Conservation (phyloP, 176 grass and related monocot genomes). For the Ensete glaucum region DNA sequence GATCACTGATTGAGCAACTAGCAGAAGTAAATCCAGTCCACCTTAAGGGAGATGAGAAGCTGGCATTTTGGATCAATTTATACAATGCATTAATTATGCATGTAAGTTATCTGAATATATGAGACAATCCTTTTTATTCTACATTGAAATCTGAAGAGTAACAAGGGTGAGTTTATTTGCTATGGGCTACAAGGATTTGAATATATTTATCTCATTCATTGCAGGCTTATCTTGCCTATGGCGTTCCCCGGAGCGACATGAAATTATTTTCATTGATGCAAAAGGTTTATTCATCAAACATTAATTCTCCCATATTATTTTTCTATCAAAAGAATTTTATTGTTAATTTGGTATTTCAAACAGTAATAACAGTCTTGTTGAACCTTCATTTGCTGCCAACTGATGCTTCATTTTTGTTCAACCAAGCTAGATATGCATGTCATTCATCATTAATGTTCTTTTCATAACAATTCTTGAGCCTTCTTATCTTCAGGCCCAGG, state of each 20-base stretch:
- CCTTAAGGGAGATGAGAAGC: conserved; percentile 48
- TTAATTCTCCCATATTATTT: neutral
- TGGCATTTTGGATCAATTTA: conserved; percentile 97
- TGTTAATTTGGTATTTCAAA: no score
- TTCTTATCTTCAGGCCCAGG: no score
- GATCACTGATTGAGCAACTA: conserved; percentile 78
- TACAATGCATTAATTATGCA: conserved; percentile 97
- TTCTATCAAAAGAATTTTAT: neutral
- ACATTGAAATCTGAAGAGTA: neutral
- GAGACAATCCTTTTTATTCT: neutral
- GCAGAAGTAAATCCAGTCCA: conserved; percentile 75
- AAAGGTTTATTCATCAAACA: conserved; percentile 46
- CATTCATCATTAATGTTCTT: no score
- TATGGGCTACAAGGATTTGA: neutral
- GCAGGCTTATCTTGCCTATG: conserved; percentile 96
- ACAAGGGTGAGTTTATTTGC: neutral
- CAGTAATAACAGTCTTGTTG: no score
- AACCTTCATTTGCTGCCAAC: no score
- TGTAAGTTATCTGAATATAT: conserved; percentile 27
- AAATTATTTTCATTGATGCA: conserved; percentile 91
- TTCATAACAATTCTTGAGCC: no score
- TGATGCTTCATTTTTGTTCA: no score
- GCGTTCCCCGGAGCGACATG: conserved; percentile 76
- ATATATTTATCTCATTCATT: neutral
- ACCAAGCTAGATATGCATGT: no score